Evolutionary conservation across 441 rosid species (phyloP), one percentile per base, ranked within the genome.

Genomic region (Jatropha podagrica): DNA sequence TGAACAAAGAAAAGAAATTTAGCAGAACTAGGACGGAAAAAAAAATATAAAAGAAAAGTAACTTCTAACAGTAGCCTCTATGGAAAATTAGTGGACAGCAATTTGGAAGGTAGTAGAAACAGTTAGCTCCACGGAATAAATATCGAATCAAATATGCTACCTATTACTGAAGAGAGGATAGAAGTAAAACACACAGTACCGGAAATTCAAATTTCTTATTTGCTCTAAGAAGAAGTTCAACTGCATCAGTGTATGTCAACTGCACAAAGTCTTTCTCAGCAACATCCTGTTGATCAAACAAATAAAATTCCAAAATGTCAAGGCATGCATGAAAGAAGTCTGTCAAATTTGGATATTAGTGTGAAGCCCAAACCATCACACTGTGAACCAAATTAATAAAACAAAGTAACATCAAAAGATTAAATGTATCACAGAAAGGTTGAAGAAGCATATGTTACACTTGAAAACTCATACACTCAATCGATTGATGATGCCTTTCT

Each of bases 201-300:
- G 92, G 97, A 66, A 85, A 96, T 74, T 96, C 98, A 80, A 96
- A 96, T 73, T 89, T 92, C 85, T 72, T 91, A 54, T 92, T 88
- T 78, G 96, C 83, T 86, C 78, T 91, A 41, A 91, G 88, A 77
- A 96, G 99, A 71, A 96, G 91, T 76, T 88, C 93, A 81, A 96
- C 73, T 75, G 99, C 97, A 78, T 93, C 97, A 26, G 97, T 89
- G 79, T 96, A 96, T 71, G 88, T 81, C 81, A 93, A 86, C 81
- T 96, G 97, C 77, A 94, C 91, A 82, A 96, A 90, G 68, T 96
- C 95, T 81, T 86, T 94, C 84, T 91, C 91, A 62, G 86, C 97
- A 73, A 96, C 97, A 80, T 86, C 90, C 98, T 96, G 88, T 32
- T 44, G 75, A 81, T 78, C 71, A 80, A 76, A 74, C 51, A 76